A percentile compares a stretch with the other conserved stretches of the same genome.
phyloP scores from a whole-genome alignment of 495 filamentous ascomycete species.

The Physcia stellaris region DNA sequence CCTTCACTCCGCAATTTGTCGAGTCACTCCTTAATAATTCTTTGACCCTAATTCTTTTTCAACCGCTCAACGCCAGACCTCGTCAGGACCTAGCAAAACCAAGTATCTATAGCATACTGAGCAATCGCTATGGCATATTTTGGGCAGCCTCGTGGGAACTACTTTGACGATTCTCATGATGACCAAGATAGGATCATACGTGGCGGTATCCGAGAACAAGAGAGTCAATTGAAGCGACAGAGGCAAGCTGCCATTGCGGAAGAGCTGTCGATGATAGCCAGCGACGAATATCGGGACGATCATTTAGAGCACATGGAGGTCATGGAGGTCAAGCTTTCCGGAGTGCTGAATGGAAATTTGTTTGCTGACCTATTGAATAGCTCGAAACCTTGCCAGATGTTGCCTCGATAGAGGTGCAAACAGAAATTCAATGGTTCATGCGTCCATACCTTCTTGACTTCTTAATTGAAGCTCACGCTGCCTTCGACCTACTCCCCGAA shows the following conservation, averaged over 20 bases:
- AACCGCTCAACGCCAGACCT: neutral
- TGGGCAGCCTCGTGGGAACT: constrained; percentile 53
- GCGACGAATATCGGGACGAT: constrained; percentile 85
- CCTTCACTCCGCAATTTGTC: neutral
- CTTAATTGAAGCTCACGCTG: constrained; percentile 89
- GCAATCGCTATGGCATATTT: constrained; percentile 59
- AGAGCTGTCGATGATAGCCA: constrained; percentile 67
- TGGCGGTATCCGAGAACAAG: constrained; percentile 21
- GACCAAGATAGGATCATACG: constrained; percentile 30
- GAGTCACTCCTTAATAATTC: neutral
- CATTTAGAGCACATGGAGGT: constrained; percentile 83
- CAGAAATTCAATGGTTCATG: constrained; percentile 99
- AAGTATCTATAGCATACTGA: constrained; percentile 4
- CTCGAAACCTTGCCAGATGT: constrained; percentile 84
- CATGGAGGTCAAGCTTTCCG: constrained; percentile 65
- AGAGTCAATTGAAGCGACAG: constrained; percentile 62
- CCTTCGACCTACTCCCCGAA: constrained; percentile 86
- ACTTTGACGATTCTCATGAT: constrained; percentile 78
- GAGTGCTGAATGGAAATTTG: constrained; percentile 3
- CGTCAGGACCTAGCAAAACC: constrained; percentile 1
- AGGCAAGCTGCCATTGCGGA: constrained; percentile 74
- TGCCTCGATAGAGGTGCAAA: constrained; percentile 95
- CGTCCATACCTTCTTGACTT: constrained; percentile 96
- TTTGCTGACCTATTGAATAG: constrained; percentile 34
- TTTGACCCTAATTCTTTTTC: neutral